Conservation (phyloP, 176 grass and related monocot genomes). For the Ampelocalamus luodianensis region DNA sequence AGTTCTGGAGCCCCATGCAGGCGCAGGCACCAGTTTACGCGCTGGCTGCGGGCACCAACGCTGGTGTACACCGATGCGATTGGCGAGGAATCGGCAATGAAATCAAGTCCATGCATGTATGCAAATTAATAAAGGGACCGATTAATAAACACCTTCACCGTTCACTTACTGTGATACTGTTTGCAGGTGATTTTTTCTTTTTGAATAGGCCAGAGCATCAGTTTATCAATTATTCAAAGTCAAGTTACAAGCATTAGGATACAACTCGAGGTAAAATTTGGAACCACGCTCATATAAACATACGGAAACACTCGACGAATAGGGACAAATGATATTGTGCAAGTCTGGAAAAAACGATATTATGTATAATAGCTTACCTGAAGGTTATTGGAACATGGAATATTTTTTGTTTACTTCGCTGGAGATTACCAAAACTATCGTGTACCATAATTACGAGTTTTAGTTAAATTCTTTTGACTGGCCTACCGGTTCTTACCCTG, state of each 20-base stretch:
- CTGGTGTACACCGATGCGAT: too few species aligned
- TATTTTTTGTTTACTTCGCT: not conserved
- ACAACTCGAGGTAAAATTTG: too few species aligned
- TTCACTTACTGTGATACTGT: not conserved
- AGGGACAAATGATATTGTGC: not conserved
- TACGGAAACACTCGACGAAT: too few species aligned
- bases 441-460: not conserved
- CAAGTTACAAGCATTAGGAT: too few species aligned
- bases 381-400: not conserved
- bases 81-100: too few species aligned
- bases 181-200: not conserved
- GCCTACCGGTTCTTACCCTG: not conserved
- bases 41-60: too few species aligned
- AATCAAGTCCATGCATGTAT: too few species aligned
- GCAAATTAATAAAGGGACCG: too few species aligned
- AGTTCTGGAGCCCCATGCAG: constrained; percentile 13
- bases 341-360: too few species aligned
- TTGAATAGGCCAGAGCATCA: too few species aligned
- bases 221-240: too few species aligned
- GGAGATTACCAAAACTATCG: not conserved
- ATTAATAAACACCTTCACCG: not conserved
- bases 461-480: not conserved
- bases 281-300: too few species aligned
- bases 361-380: not conserved
- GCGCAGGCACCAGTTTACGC: not conserved